Evolutionary conservation across 768 basidiomycete genomes (phyloP).

Genomic region (Lactifluus rugatus): DNA sequence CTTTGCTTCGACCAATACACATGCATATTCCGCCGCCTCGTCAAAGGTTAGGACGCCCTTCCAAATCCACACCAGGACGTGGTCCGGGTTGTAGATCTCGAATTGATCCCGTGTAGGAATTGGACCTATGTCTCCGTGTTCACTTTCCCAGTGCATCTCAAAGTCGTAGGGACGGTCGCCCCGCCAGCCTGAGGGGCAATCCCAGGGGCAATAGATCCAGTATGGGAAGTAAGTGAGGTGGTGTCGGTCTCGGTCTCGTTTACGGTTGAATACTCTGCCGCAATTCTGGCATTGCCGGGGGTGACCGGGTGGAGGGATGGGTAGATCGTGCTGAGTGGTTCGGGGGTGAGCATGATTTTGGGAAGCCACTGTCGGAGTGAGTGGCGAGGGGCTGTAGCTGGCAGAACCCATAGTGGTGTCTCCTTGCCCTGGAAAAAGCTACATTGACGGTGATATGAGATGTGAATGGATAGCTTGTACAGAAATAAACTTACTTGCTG

Average conservation of each 20-base stretch:
- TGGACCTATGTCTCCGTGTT: background rate
- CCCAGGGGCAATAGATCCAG: background rate
- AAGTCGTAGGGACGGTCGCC: background rate
- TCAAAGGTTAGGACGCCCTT: background rate
- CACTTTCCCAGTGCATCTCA: background rate
- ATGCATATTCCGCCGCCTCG: background rate
- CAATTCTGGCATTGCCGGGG: background rate
- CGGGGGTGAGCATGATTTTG: background rate
- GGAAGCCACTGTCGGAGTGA: background rate
- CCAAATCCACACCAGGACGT: background rate
- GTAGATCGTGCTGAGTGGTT: background rate
- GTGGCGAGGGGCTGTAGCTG: background rate
- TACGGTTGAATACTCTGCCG: background rate
- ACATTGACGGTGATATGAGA: background rate
- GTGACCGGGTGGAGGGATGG: background rate
- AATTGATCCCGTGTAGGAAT: background rate
- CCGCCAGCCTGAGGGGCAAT: background rate
- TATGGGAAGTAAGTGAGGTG: background rate
- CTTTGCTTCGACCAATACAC: background rate
- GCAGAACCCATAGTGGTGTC: background rate
- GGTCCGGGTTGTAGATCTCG: background rate
- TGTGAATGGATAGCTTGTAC: background rate
- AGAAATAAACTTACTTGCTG: background rate
- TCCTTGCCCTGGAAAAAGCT: background rate
- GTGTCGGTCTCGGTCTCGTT: background rate